Evolutionary conservation across 495 filamentous ascomycete genomes (phyloP).

Genomic region (Aspergillus saccharolyticus): DNA sequence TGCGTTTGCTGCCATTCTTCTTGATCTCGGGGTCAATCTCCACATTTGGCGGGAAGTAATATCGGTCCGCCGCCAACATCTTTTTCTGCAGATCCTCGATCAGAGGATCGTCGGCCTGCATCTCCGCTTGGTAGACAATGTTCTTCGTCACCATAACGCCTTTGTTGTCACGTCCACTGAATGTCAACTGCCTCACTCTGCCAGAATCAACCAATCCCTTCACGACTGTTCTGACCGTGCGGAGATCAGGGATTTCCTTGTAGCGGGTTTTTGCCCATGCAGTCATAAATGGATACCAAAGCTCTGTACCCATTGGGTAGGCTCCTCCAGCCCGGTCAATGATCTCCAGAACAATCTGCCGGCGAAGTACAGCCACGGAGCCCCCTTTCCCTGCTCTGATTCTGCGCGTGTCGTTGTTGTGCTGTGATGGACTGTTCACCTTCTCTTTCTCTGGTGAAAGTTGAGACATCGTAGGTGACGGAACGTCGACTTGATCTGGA

Average conservation of each 20-base stretch:
- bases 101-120: slow-evolving; percentile 44
- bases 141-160: slow-evolving; percentile 52
- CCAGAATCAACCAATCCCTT: slow-evolving; percentile 56
- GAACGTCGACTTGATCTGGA: background rate
- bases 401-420: slow-evolving; percentile 4
- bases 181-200: slow-evolving; percentile 55
- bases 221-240: slow-evolving; percentile 50
- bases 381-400: slow-evolving; percentile 31
- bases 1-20: slow-evolving; percentile 13
- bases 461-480: background rate
- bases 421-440: background rate
- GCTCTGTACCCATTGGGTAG: slow-evolving; percentile 66
- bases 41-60: slow-evolving; percentile 32
- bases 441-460: background rate
- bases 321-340: slow-evolving; percentile 64
- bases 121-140: slow-evolving; percentile 46
- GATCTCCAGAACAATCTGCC: slow-evolving; percentile 64
- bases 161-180: slow-evolving; percentile 53
- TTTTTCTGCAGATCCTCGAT: slow-evolving; percentile 50
- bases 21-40: slow-evolving; percentile 28
- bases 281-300: slow-evolving; percentile 65
- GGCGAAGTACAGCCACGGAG: slow-evolving; percentile 44
- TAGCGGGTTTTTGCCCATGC: slow-evolving; percentile 52
- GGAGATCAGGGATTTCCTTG: slow-evolving; percentile 45
- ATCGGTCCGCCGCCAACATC: slow-evolving; percentile 38